Evolutionary conservation across 2,329 filamentous ascomycete species (phyloP).

Genomic region (Ophiocordyceps camponoti-rufipedis): DNA sequence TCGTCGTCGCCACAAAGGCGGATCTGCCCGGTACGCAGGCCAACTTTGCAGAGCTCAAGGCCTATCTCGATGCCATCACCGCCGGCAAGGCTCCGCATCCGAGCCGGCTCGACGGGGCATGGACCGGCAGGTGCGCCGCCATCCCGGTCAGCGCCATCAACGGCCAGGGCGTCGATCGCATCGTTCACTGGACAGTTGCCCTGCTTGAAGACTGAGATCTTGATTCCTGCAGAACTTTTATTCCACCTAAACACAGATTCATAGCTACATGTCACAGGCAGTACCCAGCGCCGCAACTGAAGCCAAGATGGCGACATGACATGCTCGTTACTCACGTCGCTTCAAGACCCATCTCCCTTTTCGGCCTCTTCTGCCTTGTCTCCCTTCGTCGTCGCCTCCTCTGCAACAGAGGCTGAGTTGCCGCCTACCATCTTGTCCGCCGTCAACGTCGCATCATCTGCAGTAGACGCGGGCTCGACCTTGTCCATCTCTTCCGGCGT

Average conservation of each 20-base stretch:
- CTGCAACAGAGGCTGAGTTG: neutral
- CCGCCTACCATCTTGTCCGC: neutral
- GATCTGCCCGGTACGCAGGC: constrained; percentile 63
- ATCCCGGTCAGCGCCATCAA: constrained; percentile 84
- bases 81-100: constrained; percentile 51
- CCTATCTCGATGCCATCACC: constrained; percentile 51
- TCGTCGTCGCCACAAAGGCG: constrained; percentile 85
- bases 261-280: neutral
- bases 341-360: neutral
- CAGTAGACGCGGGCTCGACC: neutral
- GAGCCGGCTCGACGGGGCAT: constrained; percentile 39
- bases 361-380: neutral
- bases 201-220: constrained; percentile 33
- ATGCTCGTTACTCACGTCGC: neutral
- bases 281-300: too few species aligned
- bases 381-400: neutral
- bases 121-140: constrained; percentile 44
- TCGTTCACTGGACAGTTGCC: constrained; percentile 55
- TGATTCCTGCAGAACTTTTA: neutral
- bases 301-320: neutral
- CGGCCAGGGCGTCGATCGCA: constrained; percentile 61
- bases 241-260: neutral
- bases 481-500: constrained; percentile 12
- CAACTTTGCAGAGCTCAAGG: constrained; percentile 53
- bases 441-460: neutral